Conservation (phyloP, 2,329 filamentous ascomycete genomes). For the Trichoderma atrobrunneum region DNA sequence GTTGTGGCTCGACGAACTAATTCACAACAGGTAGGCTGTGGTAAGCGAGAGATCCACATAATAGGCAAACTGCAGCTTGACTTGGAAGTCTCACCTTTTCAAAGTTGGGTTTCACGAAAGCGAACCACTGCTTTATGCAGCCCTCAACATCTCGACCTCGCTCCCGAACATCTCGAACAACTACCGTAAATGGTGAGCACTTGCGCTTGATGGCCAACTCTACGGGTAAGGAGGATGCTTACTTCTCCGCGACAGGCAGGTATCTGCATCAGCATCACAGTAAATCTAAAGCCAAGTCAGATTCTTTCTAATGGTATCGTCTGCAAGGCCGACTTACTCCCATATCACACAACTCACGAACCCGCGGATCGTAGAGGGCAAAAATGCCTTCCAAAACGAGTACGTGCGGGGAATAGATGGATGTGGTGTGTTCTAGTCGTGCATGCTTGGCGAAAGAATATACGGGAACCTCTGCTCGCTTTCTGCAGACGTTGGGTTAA, state of each 20-base stretch:
- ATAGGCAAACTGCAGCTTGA: not conserved
- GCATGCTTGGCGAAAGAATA: constrained; percentile 95
- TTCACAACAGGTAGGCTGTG: not conserved
- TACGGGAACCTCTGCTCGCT: constrained; percentile 84
- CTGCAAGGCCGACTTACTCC: constrained; percentile 53
- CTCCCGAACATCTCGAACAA: constrained; percentile 83
- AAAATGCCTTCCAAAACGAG: constrained; percentile 95
- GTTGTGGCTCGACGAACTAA: constrained; percentile 83
- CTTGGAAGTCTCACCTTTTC: constrained; percentile 56
- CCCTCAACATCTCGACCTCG: constrained; percentile 90
- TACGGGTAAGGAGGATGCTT: constrained; percentile 31
- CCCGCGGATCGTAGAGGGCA: constrained; percentile 82
- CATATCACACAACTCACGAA: constrained; percentile 85
- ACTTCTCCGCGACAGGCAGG: constrained; percentile 87
- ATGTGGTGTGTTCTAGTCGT: constrained; percentile 72
- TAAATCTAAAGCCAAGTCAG: constrained; percentile 65
- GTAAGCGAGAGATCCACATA: not conserved
- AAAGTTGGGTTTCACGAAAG: constrained; percentile 94
- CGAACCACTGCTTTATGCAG: constrained; percentile 97
- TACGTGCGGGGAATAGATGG: constrained; percentile 94
- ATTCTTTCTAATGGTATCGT: not conserved
- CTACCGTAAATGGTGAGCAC: constrained; percentile 39
- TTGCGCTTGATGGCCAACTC: not conserved
- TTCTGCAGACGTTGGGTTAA: constrained; percentile 46
- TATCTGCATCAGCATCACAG: constrained; percentile 92